phyloP scores from a whole-genome alignment of 108 stramenopile species.

The Pseudonitzschia pungens region DNA sequence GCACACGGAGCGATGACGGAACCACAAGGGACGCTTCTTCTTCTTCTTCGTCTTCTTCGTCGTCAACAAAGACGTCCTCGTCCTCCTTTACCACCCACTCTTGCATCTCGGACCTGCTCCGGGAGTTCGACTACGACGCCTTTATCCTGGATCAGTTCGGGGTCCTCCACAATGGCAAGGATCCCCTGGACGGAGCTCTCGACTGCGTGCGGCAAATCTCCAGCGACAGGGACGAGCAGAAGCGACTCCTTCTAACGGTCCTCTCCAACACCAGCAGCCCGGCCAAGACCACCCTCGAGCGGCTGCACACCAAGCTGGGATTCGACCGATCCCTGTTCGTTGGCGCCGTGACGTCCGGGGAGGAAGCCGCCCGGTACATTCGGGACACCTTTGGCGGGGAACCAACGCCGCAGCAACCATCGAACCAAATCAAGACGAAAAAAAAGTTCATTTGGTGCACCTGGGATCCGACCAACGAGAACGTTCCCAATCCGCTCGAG shows the following conservation, averaged over 20 bases:
- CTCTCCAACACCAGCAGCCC: conserved; percentile 64
- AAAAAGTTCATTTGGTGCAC: conserved; percentile 59
- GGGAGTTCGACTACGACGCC: conserved; percentile 58
- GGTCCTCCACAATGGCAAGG: conserved; percentile 85
- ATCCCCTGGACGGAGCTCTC: conserved; percentile 60
- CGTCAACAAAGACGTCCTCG: too few relatives aligned
- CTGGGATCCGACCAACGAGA: conserved; percentile 43
- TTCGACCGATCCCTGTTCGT: conserved; percentile 63
- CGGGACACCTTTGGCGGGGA: background rate
- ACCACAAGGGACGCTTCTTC: too few relatives aligned
- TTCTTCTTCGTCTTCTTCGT: too few relatives aligned
- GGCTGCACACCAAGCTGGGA: conserved; percentile 39
- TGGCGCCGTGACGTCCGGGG: conserved; percentile 84
- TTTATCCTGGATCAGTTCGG: conserved; percentile 94
- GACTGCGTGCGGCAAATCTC: conserved; percentile 55
- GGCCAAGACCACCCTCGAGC: background rate
- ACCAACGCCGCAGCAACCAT: background rate
- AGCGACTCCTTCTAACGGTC: conserved; percentile 76
- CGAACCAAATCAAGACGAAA: background rate
- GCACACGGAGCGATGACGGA: too few relatives aligned
- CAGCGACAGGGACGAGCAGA: background rate
- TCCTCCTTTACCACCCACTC: background rate
- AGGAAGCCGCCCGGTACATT: conserved; percentile 56
- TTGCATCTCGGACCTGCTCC: conserved; percentile 10
- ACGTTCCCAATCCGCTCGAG: conserved; percentile 38